A percentile compares a stretch with the other conserved stretches of the same genome.
Conservation (phyloP, 305 asterid species). For the Plantago coronopus region DNA sequence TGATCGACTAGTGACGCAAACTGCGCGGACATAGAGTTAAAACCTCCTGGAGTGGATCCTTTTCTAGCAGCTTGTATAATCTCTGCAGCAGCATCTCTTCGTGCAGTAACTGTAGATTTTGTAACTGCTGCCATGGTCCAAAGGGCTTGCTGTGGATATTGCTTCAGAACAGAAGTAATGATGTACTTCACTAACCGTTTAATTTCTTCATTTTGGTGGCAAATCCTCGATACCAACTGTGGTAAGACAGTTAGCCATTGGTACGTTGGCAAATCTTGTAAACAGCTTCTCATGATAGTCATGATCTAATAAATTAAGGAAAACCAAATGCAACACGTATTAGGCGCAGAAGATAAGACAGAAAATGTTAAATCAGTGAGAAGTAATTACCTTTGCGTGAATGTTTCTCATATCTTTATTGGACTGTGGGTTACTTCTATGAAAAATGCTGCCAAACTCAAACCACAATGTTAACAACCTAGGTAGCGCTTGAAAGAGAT, state of each 20-base stretch:
- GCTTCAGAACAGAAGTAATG: conserved; percentile 79
- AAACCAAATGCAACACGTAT: conserved; percentile 20
- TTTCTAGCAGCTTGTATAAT: conserved; percentile 84
- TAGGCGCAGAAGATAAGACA: conserved; percentile 16
- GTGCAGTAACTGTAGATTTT: conserved; percentile 84
- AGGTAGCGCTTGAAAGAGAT: conserved; percentile 97
- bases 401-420: conserved; percentile 62
- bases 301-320: conserved; percentile 45
- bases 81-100: conserved; percentile 96
- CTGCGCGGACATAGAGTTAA: conserved; percentile 68
- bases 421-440: conserved; percentile 49
- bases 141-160: conserved; percentile 94
- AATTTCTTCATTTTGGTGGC: conserved; percentile 93
- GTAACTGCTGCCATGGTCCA: conserved; percentile 99
- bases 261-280: conserved; percentile 86
- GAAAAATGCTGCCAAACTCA: conserved; percentile 74
- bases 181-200: conserved; percentile 79
- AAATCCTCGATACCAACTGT: conserved; percentile 94
- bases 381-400: conserved; percentile 58
- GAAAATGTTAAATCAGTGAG: conserved; percentile 19
- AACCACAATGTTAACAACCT: conserved; percentile 94
- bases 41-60: conserved; percentile 59
- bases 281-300: conserved; percentile 91
- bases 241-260: conserved; percentile 97
- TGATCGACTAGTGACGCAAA: conserved; percentile 91